phyloP scores from a whole-genome alignment of 768 basidiomycete species.

The Mycena epipterygia region DNA sequence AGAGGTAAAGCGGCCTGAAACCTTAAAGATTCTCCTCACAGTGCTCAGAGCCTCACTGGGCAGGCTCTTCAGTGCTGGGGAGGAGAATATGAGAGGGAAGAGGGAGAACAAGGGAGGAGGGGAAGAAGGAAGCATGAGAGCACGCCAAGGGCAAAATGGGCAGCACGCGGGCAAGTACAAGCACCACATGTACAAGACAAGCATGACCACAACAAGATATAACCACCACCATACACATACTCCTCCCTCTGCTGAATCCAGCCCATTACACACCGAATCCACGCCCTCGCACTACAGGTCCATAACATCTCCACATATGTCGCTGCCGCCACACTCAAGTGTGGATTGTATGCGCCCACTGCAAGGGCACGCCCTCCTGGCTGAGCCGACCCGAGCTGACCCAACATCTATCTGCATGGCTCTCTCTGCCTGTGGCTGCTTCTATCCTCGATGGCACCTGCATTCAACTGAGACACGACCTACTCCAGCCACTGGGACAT shows the following conservation, averaged over 20 bases:
- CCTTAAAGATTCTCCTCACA: too few relatives aligned
- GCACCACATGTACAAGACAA: not conserved
- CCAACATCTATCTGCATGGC: not conserved
- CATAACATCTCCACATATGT: not conserved
- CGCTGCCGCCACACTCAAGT: not conserved
- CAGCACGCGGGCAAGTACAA: not conserved
- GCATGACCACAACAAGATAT: too few relatives aligned
- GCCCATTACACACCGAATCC: not conserved
- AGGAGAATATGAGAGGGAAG: not conserved
- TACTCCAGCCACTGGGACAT: not conserved
- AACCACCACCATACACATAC: not conserved
- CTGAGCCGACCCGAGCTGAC: not conserved
- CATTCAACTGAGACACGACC: not conserved
- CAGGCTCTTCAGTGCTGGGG: too few relatives aligned
- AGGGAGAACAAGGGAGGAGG: slow-evolving; percentile 1
- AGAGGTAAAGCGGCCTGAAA: not conserved
- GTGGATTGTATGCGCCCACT: not conserved
- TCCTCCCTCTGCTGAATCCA: not conserved
- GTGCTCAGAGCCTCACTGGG: too few relatives aligned
- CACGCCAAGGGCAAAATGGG: not conserved
- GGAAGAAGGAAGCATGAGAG: not conserved
- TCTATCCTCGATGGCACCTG: not conserved
- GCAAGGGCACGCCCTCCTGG: not conserved
- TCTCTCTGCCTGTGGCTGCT: not conserved
- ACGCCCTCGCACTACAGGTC: not conserved